phyloP scores from a whole-genome alignment of 164 flowering plant genomes.

The Aristolochia fimbriata region DNA sequence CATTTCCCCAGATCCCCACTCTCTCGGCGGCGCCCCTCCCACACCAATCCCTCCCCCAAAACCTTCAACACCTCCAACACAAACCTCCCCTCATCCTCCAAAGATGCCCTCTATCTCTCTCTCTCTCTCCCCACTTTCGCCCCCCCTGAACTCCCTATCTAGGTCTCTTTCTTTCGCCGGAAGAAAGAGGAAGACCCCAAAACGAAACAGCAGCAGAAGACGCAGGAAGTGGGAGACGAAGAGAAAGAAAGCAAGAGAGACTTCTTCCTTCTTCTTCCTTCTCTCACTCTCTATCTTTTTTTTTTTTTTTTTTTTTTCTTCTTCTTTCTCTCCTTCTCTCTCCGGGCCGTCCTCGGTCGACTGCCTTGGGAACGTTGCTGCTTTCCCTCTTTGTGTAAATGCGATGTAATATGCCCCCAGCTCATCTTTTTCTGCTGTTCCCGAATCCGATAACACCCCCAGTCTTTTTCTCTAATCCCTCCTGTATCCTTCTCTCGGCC shows the following conservation, averaged over 20 bases:
- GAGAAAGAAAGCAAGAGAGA: conserved; percentile 1
- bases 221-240: neutral
- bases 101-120: neutral
- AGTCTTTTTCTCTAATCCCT: too few species aligned
- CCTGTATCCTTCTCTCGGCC: too few species aligned
- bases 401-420: conserved; percentile 1
- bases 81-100: neutral
- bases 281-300: too few species aligned
- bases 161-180: conserved; percentile 1
- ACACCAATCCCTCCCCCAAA: neutral
- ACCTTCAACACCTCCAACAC: neutral
- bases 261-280: neutral
- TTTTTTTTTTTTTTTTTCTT: neutral
- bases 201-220: neutral
- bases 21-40: neutral
- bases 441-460: too few species aligned
- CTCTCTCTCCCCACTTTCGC: neutral
- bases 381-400: conserved; percentile 2
- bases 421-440: conserved; percentile 8
- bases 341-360: too few species aligned
- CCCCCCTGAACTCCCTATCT: neutral
- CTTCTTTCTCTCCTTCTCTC: too few species aligned
- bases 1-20: neutral
- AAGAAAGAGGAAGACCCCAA: neutral
- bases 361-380: conserved; percentile 7